These are phyloP conservation scores for Claviceps paspali DNA, from an alignment of 2,329 filamentous ascomycete species.

Conservation along the genomic window DNA sequence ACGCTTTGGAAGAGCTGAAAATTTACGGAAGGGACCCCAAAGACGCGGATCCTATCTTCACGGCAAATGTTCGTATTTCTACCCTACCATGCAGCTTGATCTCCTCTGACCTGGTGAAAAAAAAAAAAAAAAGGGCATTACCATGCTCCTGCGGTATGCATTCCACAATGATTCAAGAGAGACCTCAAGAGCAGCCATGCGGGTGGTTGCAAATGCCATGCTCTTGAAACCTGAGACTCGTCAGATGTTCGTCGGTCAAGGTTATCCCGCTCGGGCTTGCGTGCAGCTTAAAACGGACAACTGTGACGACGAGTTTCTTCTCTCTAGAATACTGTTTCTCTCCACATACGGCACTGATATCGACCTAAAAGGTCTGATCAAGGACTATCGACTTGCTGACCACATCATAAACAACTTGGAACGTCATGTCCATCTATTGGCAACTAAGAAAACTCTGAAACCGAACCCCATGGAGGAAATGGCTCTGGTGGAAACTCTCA, in stretches of 20 bases:
- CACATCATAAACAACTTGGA: conserved; percentile 54
- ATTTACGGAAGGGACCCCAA: conserved; percentile 45
- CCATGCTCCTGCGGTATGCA: conserved; percentile 55
- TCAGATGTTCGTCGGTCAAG: conserved; percentile 22
- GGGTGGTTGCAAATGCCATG: conserved; percentile 66
- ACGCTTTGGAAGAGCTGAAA: conserved; percentile 55
- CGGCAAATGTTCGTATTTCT: conserved; percentile 43
- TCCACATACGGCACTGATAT: conserved; percentile 34
- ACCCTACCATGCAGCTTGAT: background rate
- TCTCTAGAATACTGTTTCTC: conserved; percentile 29
- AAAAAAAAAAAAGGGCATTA: conserved; percentile 73
- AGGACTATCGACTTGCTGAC: conserved; percentile 26
- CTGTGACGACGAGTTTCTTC: conserved; percentile 74
- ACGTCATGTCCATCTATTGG: conserved; percentile 44
- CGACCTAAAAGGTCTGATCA: conserved; percentile 32
- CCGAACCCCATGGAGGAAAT: conserved; percentile 53
- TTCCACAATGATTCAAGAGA: conserved; percentile 49
- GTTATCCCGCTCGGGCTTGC: conserved; percentile 48
- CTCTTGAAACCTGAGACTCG: conserved; percentile 37
- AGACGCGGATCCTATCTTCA: conserved; percentile 71
- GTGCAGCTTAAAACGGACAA: conserved; percentile 56
- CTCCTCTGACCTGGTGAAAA: background rate
- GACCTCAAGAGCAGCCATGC: conserved; percentile 59
- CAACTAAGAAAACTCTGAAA: conserved; percentile 16
- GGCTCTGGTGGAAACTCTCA: conserved; percentile 71